Percentiles rank a stretch among this genome's conserved stretches.
phyloP scores from a whole-genome alignment of 2,329 filamentous ascomycete species.

The Epichloe coenophiala region DNA sequence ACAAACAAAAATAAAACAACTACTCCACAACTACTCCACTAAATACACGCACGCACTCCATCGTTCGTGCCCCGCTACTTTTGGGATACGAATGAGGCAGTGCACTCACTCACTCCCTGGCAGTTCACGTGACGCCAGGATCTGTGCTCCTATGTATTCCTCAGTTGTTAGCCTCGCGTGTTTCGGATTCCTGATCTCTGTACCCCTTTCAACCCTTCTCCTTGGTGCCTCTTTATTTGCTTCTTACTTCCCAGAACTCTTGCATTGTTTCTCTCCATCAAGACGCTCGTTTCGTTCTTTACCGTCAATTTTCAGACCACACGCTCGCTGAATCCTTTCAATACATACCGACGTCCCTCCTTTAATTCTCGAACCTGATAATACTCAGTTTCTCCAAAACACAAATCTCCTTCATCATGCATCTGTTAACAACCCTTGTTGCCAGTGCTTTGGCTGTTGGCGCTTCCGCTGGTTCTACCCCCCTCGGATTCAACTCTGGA shows the following conservation, averaged over 20 bases:
- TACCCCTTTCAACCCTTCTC: neutral
- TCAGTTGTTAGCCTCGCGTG: neutral
- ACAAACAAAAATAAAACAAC: no score
- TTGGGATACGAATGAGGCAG: neutral
- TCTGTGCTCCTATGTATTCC: neutral
- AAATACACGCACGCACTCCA: no score
- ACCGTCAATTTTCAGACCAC: neutral
- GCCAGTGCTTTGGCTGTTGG: conserved; percentile 26
- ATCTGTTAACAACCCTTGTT: conserved; percentile 23
- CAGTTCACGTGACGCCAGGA: neutral
- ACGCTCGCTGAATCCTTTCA: neutral
- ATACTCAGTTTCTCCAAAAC: no score
- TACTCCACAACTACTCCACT: no score
- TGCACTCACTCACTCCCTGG: neutral
- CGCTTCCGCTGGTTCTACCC: conserved; percentile 29
- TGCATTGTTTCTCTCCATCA: neutral
- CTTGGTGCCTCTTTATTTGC: neutral
- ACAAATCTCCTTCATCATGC: conserved; percentile 19
- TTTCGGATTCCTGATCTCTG: neutral
- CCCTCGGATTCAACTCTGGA: conserved; percentile 41
- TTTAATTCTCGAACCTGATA: no score
- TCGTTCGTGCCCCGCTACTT: no score
- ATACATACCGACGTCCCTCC: no score
- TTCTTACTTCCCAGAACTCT: neutral
- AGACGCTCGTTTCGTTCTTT: neutral